Evolutionary conservation across 257 asterid species (phyloP), one percentile per base, ranked within the genome.

Genomic region (Penstemon newberryi): DNA sequence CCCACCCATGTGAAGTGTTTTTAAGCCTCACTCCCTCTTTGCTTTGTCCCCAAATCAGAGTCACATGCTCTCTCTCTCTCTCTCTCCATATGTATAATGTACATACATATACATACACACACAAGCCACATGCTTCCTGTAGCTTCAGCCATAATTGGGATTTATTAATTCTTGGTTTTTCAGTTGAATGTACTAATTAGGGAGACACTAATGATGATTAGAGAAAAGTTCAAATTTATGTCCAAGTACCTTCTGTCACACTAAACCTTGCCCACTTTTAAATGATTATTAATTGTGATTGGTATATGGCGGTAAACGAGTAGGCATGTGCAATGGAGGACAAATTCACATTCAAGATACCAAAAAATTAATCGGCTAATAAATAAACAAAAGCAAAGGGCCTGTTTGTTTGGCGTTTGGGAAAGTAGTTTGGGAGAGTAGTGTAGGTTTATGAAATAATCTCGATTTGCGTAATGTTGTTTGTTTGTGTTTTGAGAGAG

Each of bases 1-100:
- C 61, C 63, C 36, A 64, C 71, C 84, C 96, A 89, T 86, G 96
- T 89, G 96, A 78, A 73, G 56, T 84, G 82, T 84, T 84, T 73
- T 54, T 19, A 64, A 74, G 46, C 81, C 79, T 78, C 75, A 70
- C 72, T 65, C 66, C 69, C 81, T 70, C 77, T 74, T 77, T 72
- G 73, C 69, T 79, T 83, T 83, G 91, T 86, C 85, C 77, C 81
- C 75, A 75, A 77, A 71, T 79, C 78, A 80, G 69, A 60, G 46
- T 75, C 94, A 89, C 94, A 86, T 89, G 59, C 77, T 59, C 49
- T 40, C 77, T 72, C 70, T 76, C 78, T 71, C 72, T 72, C 81
- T 57, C 73, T 65, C 37, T 58, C 41, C 43, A 51, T 40, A 42
- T 15, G 18, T 15, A 15, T 15, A 15, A 15, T 15, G 18, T 44